These are phyloP conservation scores for Podila verticillata DNA, from an alignment of 192 early-diverging fungal genomes.

Conservation along the genomic window DNA sequence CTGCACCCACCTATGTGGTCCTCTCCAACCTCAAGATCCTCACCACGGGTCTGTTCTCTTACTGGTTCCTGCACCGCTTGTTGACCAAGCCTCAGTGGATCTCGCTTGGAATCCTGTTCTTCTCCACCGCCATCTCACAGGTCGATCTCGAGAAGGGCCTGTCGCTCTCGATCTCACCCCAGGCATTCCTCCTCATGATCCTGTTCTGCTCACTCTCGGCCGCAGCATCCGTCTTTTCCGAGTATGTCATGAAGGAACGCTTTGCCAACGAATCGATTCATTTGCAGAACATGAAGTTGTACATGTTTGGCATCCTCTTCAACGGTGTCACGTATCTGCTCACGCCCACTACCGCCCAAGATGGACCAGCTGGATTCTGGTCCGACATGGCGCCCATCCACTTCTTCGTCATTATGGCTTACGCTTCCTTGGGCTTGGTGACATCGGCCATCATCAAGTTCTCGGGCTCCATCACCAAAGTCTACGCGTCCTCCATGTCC, in stretches of 20 bases:
- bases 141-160: conserved; percentile 41
- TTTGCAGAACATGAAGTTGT: conserved; percentile 53
- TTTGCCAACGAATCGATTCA: conserved; percentile 50
- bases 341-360: neutral
- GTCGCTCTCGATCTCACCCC: conserved; percentile 16
- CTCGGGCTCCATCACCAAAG: conserved; percentile 52
- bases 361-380: conserved; percentile 27
- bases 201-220: conserved; percentile 48
- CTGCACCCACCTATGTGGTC: conserved; percentile 51
- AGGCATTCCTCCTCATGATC: conserved; percentile 49
- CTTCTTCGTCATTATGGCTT: conserved; percentile 36
- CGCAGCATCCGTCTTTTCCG: conserved; percentile 47
- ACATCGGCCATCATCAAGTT: conserved; percentile 55
- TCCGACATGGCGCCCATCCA: conserved; percentile 40
- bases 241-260: conserved; percentile 54
- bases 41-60: conserved; percentile 51
- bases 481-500: conserved; percentile 50
- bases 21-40: conserved; percentile 53
- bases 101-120: conserved; percentile 39
- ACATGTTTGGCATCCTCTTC: conserved; percentile 53
- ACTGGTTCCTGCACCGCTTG: conserved; percentile 38
- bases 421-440: conserved; percentile 43
- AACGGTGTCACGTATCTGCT: conserved; percentile 46
- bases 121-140: conserved; percentile 46
- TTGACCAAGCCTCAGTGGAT: conserved; percentile 40